Evolutionary conservation across 129 eudicot genomes (phyloP), one percentile per base, ranked within the genome.

Genomic region (Mikania micrantha): DNA sequence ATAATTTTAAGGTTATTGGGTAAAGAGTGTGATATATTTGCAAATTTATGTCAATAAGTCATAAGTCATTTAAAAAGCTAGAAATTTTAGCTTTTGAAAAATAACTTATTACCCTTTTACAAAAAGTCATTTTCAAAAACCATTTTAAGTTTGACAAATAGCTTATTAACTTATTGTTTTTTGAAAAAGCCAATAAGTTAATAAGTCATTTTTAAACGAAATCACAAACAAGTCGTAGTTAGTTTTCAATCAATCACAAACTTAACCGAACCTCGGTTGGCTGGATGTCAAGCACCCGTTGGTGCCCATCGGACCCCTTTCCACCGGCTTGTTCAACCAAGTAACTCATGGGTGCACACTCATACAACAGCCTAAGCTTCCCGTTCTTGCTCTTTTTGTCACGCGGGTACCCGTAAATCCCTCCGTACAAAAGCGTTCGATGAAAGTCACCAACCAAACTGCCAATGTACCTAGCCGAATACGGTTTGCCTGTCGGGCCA

Each of bases 311-410:
- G 1, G 96, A 88, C 61, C 96, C 98, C 78, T 93, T 93, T 3
- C 98, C 98, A 12, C 98, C 98, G 2, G 98, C 98, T 81, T 93
- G 98, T 82, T 93, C 98, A 35, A 84, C 96, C 29, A 93, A 79
- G 70, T 70, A 93, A 78, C 96, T 93, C 98, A 93, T 93, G 0
- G 98, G 98, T 9, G 96, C 98, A 69, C 98, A 88, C 77, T 93
- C 98, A 35, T 93, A 93, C 88, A 93, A 77, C 5, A 93, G 83
- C 86, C 98, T 84, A 69, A 88, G 71, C 82, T 93, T 93, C 31
- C 98, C 98, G 45, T 93, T 93, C 83, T 88, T 89, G 72, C 95
- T 93, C 84, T 88, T 93, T 45, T 58, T 52, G 64, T 93, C 96
- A 45, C 96, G 69, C 1, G 98, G 98, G 76, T 93, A 88, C 31